phyloP scores from a whole-genome alignment of 2,329 filamentous ascomycete genomes.

The Cladosporium sp. region DNA sequence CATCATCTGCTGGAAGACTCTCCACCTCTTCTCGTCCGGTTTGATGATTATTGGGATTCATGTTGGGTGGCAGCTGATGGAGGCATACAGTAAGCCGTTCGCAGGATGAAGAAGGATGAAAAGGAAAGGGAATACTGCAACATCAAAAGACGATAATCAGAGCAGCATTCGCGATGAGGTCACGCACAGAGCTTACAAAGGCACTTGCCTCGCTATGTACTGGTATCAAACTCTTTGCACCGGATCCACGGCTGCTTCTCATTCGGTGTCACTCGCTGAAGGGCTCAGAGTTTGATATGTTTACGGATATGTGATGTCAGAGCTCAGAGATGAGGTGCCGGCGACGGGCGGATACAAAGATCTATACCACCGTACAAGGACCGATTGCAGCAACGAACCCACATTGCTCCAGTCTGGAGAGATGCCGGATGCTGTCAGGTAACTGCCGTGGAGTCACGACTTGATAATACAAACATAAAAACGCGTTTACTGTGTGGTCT shows the following conservation, averaged over 20 bases:
- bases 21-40: conserved; percentile 14
- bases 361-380: conserved; percentile 5
- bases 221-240: not conserved
- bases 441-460: too few species aligned
- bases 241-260: not conserved
- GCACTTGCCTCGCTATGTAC: not conserved
- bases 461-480: too few species aligned
- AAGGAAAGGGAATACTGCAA: not conserved
- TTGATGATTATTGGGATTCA: not conserved
- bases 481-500: too few species aligned
- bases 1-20: conserved; percentile 7
- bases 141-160: not conserved
- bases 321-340: not conserved
- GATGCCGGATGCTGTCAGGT: too few species aligned
- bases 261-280: too few species aligned
- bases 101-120: not conserved
- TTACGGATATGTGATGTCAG: conserved; percentile 11
- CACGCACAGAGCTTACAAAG: not conserved
- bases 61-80: not conserved
- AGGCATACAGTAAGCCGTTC: not conserved
- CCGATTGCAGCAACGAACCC: not conserved
- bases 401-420: too few species aligned
- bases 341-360: too few species aligned
- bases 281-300: not conserved
- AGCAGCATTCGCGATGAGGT: conserved; percentile 1